phyloP scores from a whole-genome alignment of 257 asterid genomes.

The Nicotiana undulata region DNA sequence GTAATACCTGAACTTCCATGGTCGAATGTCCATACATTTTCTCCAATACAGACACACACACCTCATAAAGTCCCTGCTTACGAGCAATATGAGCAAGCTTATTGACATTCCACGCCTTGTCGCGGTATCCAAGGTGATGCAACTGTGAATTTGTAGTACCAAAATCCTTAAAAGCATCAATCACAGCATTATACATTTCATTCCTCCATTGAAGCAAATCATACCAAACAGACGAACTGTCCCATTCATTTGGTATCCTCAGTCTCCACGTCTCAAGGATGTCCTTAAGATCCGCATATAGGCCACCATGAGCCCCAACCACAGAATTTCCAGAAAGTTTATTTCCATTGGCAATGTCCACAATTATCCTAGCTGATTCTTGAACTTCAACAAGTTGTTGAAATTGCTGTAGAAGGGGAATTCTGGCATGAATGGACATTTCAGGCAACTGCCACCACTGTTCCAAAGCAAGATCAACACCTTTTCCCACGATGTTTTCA shows the following conservation, averaged over 20 bases:
- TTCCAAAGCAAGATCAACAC: conserved; percentile 95
- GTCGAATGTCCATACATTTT: conserved; percentile 99
- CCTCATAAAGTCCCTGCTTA: conserved; percentile 86
- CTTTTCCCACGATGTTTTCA: conserved; percentile 87
- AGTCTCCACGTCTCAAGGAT: conserved; percentile 99
- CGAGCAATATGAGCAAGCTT: conserved; percentile 96
- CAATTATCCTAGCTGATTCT: conserved; percentile 86
- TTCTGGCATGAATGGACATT: conserved; percentile 91
- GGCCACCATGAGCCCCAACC: conserved; percentile 72
- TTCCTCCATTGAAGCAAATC: conserved; percentile 99
- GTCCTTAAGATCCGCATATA: conserved; percentile 94
- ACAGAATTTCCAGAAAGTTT: conserved; percentile 74
- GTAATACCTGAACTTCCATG: conserved; percentile 93
- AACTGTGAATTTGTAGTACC: conserved; percentile 74
- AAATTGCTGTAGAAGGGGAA: conserved; percentile 95
- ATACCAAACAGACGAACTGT: conserved; percentile 94
- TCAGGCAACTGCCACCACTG: conserved; percentile 99
- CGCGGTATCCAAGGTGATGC: conserved; percentile 97
- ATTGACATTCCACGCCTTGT: conserved; percentile 99
- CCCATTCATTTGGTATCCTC: conserved; percentile 99
- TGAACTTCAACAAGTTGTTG: conserved; percentile 99
- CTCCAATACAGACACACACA: conserved; percentile 86
- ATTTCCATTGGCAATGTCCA: conserved; percentile 88
- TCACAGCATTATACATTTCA: conserved; percentile 90
- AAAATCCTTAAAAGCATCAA: conserved; percentile 91